Base-by-base conservation (phyloP, 495 filamentous ascomycete species). In the Neurospora terricola region DNA sequence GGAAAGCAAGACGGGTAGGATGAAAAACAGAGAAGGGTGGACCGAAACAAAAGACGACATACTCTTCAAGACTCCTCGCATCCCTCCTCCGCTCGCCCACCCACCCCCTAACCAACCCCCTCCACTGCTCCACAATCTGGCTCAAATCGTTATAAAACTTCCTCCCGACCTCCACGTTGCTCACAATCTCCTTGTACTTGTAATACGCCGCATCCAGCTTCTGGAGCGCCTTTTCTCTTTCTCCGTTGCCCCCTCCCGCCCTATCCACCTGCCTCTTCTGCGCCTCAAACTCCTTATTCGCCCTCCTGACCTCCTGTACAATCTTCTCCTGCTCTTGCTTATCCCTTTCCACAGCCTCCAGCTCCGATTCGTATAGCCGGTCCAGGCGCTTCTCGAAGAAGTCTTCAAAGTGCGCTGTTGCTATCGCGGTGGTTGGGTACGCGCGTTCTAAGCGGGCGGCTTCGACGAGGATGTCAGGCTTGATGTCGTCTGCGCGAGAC, bases 131-230 rank as follows among this genome's bases (percentile, higher is more conserved):
- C 2, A 97, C 90, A 59, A 97, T 94, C 80, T 91, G 92, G 48
- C 90, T 92, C 3, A 99, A 87, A 77, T 98, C 94, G 78, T 99
- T 98, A 83, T 98, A 99, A 80, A 99, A 99, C 77, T 97, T 97
- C 54, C 95, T 83, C 2, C 93, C 96, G 0, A 91, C 92, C 71
- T 98, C 93, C 0, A 97, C 82, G 77, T 98, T 96, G 54, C 87
- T 91, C 54, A 96, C 89, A 71, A 98, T 91, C 80, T 99, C 94
- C 81, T 96, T 96, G 82, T 98, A 98, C 82, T 94, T 96, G 81
- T 93, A 87, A 79, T 96, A 97, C 10, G 93, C 96, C 71, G 94
- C 96, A 79, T 98, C 95, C 27, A 99, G 85, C 54, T 89, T 89
- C 80, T 99, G 96, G 34, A 99, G 82, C 0, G 94, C 94, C 74